phyloP scores from a whole-genome alignment of 1,284 basidiomycete species.

The Vanrija sp. region DNA sequence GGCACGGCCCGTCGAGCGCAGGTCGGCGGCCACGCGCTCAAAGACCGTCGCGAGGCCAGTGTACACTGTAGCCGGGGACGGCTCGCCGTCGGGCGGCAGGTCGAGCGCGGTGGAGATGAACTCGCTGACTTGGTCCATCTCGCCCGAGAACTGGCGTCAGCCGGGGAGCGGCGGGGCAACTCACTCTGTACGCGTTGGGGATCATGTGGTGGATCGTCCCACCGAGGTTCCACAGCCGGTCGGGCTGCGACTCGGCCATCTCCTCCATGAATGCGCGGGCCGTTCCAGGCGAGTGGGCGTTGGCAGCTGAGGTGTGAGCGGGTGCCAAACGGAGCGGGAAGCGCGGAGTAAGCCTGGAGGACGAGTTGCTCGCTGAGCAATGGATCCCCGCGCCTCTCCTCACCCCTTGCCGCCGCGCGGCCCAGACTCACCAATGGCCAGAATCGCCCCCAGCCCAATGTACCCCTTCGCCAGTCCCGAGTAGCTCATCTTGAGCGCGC shows the following conservation, averaged over 20 bases:
- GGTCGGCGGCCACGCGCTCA: slow-evolving; percentile 17
- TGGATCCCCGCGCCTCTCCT: not conserved
- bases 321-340: not conserved
- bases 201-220: slow-evolving; percentile 12
- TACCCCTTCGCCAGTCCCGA: slow-evolving; percentile 19
- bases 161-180: not conserved
- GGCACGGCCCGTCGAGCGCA: slow-evolving; percentile 1
- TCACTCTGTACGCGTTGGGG: slow-evolving; percentile 20
- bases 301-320: slow-evolving; percentile 7
- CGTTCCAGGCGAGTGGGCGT: slow-evolving; percentile 19
- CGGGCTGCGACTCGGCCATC: slow-evolving; percentile 5
- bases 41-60: slow-evolving; percentile 16
- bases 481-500: slow-evolving; percentile 25
- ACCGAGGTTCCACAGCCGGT: not conserved
- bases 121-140: slow-evolving; percentile 23
- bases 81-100: not conserved
- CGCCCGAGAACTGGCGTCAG: slow-evolving; percentile 17
- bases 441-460: slow-evolving; percentile 8
- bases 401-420: too few relatives aligned
- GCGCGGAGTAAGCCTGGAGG: not conserved
- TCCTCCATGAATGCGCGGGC: slow-evolving; percentile 16
- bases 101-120: slow-evolving; percentile 14
- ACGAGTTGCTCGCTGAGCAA: too few relatives aligned
- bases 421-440: slow-evolving; percentile 13
- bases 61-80: not conserved